Conservation (phyloP, 2,329 filamentous ascomycete genomes). For the Fusarium brachygibbosum region DNA sequence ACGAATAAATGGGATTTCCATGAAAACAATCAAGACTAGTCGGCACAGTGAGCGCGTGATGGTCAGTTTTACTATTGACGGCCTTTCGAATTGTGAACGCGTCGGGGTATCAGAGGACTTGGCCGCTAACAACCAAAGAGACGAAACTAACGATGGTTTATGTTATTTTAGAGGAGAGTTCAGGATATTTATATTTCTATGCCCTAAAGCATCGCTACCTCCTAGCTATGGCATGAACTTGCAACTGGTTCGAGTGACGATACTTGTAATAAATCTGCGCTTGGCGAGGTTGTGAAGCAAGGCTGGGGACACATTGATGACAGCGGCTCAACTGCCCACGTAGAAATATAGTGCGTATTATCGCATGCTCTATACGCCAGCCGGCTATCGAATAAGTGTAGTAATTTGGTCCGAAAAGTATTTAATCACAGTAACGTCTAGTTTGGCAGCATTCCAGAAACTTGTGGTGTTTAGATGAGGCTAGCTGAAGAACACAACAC, state of each 20-base stretch:
- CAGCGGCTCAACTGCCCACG: not conserved
- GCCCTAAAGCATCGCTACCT: too few species aligned
- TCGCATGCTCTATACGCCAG: not conserved
- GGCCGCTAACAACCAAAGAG: not conserved
- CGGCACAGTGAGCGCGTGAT: not conserved
- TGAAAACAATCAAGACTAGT: not conserved
- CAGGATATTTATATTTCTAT: too few species aligned
- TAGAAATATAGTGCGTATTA: not conserved
- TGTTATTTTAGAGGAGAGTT: too few species aligned
- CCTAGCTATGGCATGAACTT: not conserved
- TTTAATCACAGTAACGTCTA: too few species aligned
- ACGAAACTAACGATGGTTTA: not conserved
- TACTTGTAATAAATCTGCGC: not conserved
- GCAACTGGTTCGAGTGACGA: not conserved
- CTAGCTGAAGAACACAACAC: not conserved
- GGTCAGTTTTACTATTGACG: not conserved
- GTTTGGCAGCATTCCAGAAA: not conserved
- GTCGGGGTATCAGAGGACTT: not conserved
- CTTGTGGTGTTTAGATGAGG: not conserved
- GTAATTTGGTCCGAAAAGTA: not conserved
- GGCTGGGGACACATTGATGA: not conserved
- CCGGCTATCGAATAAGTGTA: too few species aligned
- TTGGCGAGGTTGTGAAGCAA: not conserved
- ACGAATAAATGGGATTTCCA: slow-evolving; percentile 43
- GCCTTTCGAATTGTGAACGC: too few species aligned